phyloP scores from a whole-genome alignment of 495 filamentous ascomycete species.

The Neurospora sp. region DNA sequence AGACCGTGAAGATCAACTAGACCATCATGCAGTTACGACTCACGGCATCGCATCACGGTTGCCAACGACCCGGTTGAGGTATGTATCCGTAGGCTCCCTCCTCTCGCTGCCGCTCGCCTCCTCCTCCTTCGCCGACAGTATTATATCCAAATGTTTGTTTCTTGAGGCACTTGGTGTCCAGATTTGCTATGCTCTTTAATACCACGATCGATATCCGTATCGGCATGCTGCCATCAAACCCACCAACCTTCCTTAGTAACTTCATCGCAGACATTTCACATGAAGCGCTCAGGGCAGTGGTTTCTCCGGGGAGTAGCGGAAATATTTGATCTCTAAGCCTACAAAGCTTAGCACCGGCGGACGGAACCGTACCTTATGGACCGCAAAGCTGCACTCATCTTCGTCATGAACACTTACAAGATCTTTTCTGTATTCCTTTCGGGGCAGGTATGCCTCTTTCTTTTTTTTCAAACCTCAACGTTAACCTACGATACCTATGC shows the following conservation, averaged over 20 bases:
- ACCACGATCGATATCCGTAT: not conserved
- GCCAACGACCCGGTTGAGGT: not conserved
- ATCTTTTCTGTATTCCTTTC: no score
- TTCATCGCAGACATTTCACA: not conserved
- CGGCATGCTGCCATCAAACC: not conserved
- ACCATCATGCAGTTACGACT: not conserved
- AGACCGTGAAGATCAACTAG: not conserved
- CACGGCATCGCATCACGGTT: not conserved
- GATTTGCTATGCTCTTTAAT: not conserved
- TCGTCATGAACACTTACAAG: no score
- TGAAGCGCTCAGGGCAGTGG: not conserved
- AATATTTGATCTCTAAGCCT: not conserved
- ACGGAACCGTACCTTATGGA: no score
- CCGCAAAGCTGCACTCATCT: no score
- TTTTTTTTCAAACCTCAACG: not conserved
- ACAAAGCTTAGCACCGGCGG: no score
- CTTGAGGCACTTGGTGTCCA: not conserved
- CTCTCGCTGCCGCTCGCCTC: not conserved
- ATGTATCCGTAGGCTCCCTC: not conserved
- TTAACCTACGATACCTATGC: not conserved
- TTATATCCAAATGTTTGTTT: no score
- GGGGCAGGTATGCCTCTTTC: not conserved
- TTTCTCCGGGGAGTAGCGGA: not conserved
- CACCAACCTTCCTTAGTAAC: not conserved
- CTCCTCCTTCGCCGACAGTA: not conserved